Percentiles rank a stretch among this genome's conserved stretches.
Conservation (phyloP, 73 alveolate genomes). For the Paramecium sonneborni region DNA sequence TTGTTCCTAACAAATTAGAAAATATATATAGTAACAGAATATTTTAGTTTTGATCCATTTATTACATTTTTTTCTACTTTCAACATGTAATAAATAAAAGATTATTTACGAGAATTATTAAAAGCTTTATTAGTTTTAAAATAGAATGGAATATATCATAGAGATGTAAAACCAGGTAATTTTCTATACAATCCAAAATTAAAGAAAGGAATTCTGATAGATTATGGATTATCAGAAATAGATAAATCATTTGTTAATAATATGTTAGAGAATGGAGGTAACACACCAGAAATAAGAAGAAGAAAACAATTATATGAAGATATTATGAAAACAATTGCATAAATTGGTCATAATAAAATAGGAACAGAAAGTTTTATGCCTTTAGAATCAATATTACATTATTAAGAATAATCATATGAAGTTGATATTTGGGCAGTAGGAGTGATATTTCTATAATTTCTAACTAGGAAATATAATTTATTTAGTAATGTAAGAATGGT, state of each 20-base stretch:
- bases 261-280: slow-evolving; percentile 71
- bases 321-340: slow-evolving; percentile 62
- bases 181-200: slow-evolving; percentile 84
- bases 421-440: slow-evolving; percentile 97
- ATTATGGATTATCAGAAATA: slow-evolving; percentile 91
- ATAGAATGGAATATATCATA: slow-evolving; percentile 85
- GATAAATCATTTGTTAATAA: slow-evolving; percentile 73
- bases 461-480: slow-evolving; percentile 84
- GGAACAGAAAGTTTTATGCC: slow-evolving; percentile 94
- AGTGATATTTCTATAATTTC: slow-evolving; percentile 83
- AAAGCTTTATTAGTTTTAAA: slow-evolving; percentile 78
- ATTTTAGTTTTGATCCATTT: slow-evolving; percentile 29
- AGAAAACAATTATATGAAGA: slow-evolving; percentile 34
- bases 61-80: slow-evolving; percentile 67
- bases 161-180: slow-evolving; percentile 94
- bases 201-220: slow-evolving; percentile 86
- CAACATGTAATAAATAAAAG: slow-evolving; percentile 69
- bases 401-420: slow-evolving; percentile 76
- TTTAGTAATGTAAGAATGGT: slow-evolving; percentile 66
- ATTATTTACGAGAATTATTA: slow-evolving; percentile 80
- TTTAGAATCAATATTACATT: slow-evolving; percentile 86
- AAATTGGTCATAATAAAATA: background rate
- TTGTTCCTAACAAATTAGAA: slow-evolving; percentile 4
- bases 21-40: slow-evolving; percentile 22
- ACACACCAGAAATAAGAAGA: slow-evolving; percentile 68